phyloP scores from a whole-genome alignment of 2,329 filamentous ascomycete species.

The Colletotrichum camelliae region DNA sequence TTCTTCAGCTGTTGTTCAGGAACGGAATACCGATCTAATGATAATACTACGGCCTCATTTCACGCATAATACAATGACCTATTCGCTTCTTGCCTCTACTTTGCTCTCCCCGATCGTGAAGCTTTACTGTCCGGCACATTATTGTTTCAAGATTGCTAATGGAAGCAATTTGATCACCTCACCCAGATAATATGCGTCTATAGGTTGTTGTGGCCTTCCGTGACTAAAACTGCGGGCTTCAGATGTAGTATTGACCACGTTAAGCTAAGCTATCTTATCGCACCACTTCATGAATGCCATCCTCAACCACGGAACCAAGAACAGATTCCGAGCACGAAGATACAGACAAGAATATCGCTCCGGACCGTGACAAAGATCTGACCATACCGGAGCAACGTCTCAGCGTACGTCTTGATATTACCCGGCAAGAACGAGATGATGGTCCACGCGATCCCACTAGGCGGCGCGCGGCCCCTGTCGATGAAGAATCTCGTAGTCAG shows the following conservation, averaged over 20 bases:
- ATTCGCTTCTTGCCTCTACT: neutral
- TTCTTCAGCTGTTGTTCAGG: neutral
- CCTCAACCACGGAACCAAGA: constrained; percentile 45
- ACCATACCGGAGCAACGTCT: constrained; percentile 67
- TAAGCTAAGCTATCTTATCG: neutral
- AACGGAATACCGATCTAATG: neutral
- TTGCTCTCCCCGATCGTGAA: neutral
- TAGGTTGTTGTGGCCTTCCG: neutral
- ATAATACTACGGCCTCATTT: neutral
- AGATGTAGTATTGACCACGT: neutral
- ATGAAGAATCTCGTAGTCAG: constrained; percentile 75
- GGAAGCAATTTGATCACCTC: neutral
- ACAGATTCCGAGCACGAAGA: constrained; percentile 74
- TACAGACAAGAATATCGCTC: constrained; percentile 74
- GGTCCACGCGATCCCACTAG: constrained; percentile 67
- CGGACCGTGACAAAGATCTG: constrained; percentile 76
- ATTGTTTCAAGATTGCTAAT: neutral
- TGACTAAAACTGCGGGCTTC: neutral
- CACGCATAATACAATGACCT: neutral
- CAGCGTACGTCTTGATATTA: constrained; percentile 66
- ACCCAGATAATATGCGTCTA: neutral
- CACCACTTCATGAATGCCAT: neutral
- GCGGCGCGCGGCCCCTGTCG: constrained; percentile 64
- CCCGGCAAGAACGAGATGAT: constrained; percentile 70
- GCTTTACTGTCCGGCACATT: neutral